These are phyloP conservation scores for Fusarium sp. DNA, from an alignment of 2,329 filamentous ascomycete species.

Conservation along the genomic window DNA sequence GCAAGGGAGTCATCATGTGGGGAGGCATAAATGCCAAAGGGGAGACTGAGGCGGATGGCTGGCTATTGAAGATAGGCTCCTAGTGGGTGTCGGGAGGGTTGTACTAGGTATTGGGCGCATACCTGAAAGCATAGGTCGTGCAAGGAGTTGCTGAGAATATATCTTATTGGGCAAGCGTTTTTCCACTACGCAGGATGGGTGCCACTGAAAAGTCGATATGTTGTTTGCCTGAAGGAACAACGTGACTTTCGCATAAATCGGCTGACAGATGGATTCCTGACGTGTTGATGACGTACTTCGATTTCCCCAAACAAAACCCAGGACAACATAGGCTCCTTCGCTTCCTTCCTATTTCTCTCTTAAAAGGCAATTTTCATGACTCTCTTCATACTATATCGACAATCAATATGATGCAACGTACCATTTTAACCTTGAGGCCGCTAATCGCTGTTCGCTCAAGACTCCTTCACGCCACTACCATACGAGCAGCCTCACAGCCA, in stretches of 20 bases:
- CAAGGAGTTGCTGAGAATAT: background rate
- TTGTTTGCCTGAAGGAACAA: background rate
- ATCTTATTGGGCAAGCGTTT: background rate
- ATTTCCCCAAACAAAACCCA: background rate
- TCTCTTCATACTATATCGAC: fast-evolving
- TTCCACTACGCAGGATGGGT: background rate
- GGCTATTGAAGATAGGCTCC: constrained; percentile 32
- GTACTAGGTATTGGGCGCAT: background rate
- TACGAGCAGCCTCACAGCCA: background rate
- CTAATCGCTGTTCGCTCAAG: fast-evolving
- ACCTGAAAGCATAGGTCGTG: background rate
- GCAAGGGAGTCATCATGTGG: constrained; percentile 30
- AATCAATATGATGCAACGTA: constrained; percentile 7
- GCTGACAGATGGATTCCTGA: background rate
- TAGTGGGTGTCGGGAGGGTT: background rate
- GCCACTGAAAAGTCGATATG: no score
- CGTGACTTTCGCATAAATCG: background rate
- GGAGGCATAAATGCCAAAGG: constrained; percentile 38
- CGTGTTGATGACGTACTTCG: constrained; percentile 26
- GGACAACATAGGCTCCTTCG: background rate
- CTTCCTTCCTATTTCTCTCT: background rate
- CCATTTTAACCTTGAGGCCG: fast-evolving
- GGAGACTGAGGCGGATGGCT: constrained; percentile 37
- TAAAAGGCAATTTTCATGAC: fast-evolving
- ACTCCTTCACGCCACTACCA: fast-evolving